These are phyloP conservation scores for Cladophialophora bantiana DNA, from an alignment of 2,329 filamentous ascomycete species.

Conservation along the genomic window DNA sequence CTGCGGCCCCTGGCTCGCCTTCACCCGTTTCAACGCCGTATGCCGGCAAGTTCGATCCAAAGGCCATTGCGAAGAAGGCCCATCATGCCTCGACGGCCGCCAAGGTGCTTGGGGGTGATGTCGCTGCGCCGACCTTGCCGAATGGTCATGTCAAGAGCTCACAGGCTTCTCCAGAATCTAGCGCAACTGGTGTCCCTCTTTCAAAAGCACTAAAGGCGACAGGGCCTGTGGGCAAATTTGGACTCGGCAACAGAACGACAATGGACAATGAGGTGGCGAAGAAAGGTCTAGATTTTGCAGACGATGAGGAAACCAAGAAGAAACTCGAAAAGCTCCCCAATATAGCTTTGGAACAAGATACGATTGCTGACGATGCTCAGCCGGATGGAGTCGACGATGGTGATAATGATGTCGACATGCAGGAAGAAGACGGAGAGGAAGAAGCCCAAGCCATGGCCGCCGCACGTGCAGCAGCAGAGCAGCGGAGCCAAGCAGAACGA, in stretches of 20 bases:
- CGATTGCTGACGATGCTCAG: slow-evolving; percentile 66
- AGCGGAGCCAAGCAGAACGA: slow-evolving; percentile 61
- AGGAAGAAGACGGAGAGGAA: slow-evolving; percentile 83
- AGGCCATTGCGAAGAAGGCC: slow-evolving; percentile 82
- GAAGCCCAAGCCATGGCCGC: slow-evolving; percentile 86
- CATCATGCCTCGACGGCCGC: slow-evolving; percentile 63
- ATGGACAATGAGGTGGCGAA: slow-evolving; percentile 74
- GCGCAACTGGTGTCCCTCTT: slow-evolving; percentile 44
- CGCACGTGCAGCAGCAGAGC: slow-evolving; percentile 82
- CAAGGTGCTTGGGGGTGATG: slow-evolving; percentile 59
- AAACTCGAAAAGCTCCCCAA: slow-evolving; percentile 91
- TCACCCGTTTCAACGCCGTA: slow-evolving; percentile 63
- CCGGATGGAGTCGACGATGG: slow-evolving; percentile 64
- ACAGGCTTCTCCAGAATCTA: slow-evolving; percentile 50
- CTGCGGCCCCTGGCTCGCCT: slow-evolving; percentile 51
- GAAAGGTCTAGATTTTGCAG: slow-evolving; percentile 81
- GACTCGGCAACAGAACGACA: slow-evolving; percentile 72
- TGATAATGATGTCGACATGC: slow-evolving; percentile 75
- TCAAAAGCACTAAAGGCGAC: slow-evolving; percentile 65
- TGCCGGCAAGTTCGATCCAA: slow-evolving; percentile 83
- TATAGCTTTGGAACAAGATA: slow-evolving; percentile 60
- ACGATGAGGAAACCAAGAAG: slow-evolving; percentile 84
- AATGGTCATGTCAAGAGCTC: slow-evolving; percentile 51
- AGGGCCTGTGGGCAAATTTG: slow-evolving; percentile 82
- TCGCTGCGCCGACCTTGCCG: slow-evolving; percentile 56